Base-by-base conservation (phyloP, 805 yeast species). In the Grigorovia jiainica region DNA sequence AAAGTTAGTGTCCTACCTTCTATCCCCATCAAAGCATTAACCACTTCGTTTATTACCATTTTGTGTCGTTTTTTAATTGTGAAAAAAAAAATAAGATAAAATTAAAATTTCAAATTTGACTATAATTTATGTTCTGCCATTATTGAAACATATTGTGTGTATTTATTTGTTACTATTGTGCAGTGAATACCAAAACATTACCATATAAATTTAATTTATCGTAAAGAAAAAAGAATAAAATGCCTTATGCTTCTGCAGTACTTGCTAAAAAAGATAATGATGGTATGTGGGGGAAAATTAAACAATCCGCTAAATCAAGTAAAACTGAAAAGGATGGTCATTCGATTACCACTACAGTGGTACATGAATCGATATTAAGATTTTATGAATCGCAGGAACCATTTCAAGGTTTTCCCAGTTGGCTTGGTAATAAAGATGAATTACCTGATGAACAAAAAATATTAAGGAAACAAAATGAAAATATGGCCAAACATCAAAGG, bases 351-450 rank as follows among this genome's bases (percentile, higher is more conserved):
- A 62, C 70, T 25, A 72, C 77, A 0, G 60, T 70, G 7, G 61
- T 72, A 5, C 71, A 70, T 44, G 64, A 71, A 43, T 69, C 75
- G 1, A 46, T 72, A 36, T 66, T 68, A 9, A 59, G 62, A 39
- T 67, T 55, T 51, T 72, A 71, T 46, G 46, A 57, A 38, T 51
- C 47, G 13, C 57, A 54, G 36, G 60, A 54, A 30, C 62, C 61
- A 1, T 60, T 60, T 39, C 54, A 57, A 25, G 66, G 66, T 2
- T 60, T 58, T 21, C 67, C 67, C 7, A 60, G 56, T 2, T 63
- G 67, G 67, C 41, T 63, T 24, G 67, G 66, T 4, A 60, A 60
- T 38, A 57, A 55, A 21, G 61, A 58, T 31, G 63, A 61, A 5
- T 36, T 57, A 8, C 59, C 63, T 13, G 53, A 60, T 36, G 63